A percentile compares a stretch with the other conserved stretches of the same genome.
Evolutionary conservation across 1,139 yeast genomes (phyloP).

Genomic region (Diutina sp.): DNA sequence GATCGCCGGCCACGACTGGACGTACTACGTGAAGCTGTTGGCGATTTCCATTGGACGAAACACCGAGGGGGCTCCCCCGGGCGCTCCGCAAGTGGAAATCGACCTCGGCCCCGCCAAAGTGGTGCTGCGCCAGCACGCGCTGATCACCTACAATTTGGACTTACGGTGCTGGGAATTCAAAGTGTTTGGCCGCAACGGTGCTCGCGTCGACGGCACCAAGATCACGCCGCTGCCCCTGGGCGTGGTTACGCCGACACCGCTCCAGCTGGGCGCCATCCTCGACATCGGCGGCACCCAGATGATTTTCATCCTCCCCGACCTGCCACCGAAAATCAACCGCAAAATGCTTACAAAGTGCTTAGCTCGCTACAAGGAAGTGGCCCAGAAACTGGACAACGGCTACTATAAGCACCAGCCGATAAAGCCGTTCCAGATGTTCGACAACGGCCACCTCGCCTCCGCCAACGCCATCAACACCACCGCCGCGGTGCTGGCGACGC

Average conservation of each 20-base stretch:
- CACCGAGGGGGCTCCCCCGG: slow-evolving; percentile 36
- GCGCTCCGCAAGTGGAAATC: slow-evolving; percentile 43
- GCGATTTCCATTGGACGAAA: slow-evolving; percentile 75
- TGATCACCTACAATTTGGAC: slow-evolving; percentile 63
- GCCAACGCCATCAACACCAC: slow-evolving; percentile 21
- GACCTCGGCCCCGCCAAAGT: slow-evolving; percentile 96
- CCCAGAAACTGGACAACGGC: neutral
- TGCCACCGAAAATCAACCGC: slow-evolving; percentile 55
- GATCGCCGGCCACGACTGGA: slow-evolving; percentile 90
- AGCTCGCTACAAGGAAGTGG: slow-evolving; percentile 16
- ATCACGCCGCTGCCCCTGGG: slow-evolving; percentile 26
- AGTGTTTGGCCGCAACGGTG: slow-evolving; percentile 84
- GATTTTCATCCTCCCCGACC: slow-evolving; percentile 96
- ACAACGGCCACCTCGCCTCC: slow-evolving; percentile 19
- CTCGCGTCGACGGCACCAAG: slow-evolving; percentile 68
- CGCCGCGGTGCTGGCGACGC: slow-evolving; percentile 22
- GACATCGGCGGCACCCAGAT: slow-evolving; percentile 97
- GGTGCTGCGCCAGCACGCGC: slow-evolving; percentile 83
- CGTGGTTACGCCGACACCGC: slow-evolving; percentile 32
- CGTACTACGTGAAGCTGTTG: slow-evolving; percentile 79
- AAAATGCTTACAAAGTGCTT: slow-evolving; percentile 32
- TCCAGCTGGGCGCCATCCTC: slow-evolving; percentile 75
- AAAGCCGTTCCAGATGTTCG: slow-evolving; percentile 38
- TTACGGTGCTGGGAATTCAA: slow-evolving; percentile 76
- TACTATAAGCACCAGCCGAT: neutral